Evolutionary conservation across 2,329 filamentous ascomycete genomes (phyloP).

Genomic region (Magnaporthiopsis poae): DNA sequence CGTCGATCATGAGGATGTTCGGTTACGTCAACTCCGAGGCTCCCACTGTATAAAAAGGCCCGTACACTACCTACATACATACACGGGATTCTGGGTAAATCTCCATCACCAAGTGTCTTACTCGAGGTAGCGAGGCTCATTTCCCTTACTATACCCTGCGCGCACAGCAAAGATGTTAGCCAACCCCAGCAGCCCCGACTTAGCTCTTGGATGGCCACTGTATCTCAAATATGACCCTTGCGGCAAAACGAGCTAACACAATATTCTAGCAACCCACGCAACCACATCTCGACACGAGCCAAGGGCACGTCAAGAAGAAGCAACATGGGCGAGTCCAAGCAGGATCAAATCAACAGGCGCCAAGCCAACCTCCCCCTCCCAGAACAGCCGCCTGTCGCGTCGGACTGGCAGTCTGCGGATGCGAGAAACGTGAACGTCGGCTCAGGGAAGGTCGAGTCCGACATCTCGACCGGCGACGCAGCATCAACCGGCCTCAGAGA

Average conservation of each 20-base stretch:
- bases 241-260: neutral
- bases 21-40: neutral
- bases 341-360: slow-evolving; percentile 55
- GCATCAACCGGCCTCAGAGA: slow-evolving; percentile 45
- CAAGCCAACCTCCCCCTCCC: slow-evolving; percentile 69
- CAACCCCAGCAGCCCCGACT: neutral
- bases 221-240: neutral
- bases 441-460: slow-evolving; percentile 43
- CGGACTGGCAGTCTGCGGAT: slow-evolving; percentile 69
- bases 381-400: slow-evolving; percentile 64
- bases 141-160: no score
- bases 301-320: neutral
- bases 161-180: neutral
- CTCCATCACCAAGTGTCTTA: neutral
- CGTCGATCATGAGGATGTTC: neutral
- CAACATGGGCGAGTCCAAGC: slow-evolving; percentile 43
- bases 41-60: neutral
- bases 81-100: neutral
- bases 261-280: neutral
- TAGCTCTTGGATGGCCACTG: neutral
- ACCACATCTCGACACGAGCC: neutral
- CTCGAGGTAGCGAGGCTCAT: neutral
- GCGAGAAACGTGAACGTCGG: slow-evolving; percentile 60
- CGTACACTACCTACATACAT: no score
- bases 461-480: slow-evolving; percentile 40